Percentiles rank a stretch among this genome's conserved stretches.
Conservation (phyloP, 2,329 filamentous ascomycete genomes). For the Sphaceloma murrayae region DNA sequence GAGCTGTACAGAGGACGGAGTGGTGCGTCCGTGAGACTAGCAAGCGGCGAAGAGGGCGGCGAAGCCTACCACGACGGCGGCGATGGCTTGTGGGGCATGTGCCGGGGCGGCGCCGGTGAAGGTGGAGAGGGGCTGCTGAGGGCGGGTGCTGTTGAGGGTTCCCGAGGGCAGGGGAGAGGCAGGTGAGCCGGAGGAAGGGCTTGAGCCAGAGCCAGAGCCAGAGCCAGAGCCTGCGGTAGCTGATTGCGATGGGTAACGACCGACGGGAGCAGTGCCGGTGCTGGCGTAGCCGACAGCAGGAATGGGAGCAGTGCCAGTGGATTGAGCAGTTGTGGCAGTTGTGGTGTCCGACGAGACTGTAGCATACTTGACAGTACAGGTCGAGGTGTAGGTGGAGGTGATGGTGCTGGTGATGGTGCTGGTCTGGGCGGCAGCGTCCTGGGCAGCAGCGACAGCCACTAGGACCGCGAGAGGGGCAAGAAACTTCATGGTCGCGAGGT, state of each 20-base stretch:
- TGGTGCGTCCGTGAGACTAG: slow-evolving; percentile 14
- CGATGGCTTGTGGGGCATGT: slow-evolving; percentile 12
- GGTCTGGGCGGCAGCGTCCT: slow-evolving; percentile 3
- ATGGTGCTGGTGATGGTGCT: slow-evolving; percentile 11
- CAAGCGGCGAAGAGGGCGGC: slow-evolving; percentile 15
- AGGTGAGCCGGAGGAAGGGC: background rate
- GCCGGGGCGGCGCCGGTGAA: slow-evolving; percentile 15
- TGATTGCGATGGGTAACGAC: slow-evolving; percentile 10
- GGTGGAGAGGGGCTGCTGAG: background rate
- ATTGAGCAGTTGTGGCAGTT: background rate
- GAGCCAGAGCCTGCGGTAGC: slow-evolving; percentile 7
- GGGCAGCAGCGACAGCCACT: slow-evolving; percentile 11
- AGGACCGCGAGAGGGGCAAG: slow-evolving; percentile 18
- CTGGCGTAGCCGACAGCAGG: background rate
- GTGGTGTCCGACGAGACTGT: background rate
- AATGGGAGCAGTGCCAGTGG: slow-evolving; percentile 4
- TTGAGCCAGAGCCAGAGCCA: too few species aligned
- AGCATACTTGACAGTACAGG: slow-evolving; percentile 16
- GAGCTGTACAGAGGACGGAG: slow-evolving; percentile 12
- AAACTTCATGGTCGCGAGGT: slow-evolving; percentile 17
- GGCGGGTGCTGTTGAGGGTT: slow-evolving; percentile 12
- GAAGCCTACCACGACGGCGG: slow-evolving; percentile 8
- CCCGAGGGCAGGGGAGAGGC: too few species aligned
- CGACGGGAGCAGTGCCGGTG: slow-evolving; percentile 10
- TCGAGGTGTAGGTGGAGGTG: slow-evolving; percentile 18